Percentiles rank a stretch among this genome's conserved stretches.
Conservation (phyloP, 1,139 yeast species). For the Yamadazyma atmosphaerica region DNA sequence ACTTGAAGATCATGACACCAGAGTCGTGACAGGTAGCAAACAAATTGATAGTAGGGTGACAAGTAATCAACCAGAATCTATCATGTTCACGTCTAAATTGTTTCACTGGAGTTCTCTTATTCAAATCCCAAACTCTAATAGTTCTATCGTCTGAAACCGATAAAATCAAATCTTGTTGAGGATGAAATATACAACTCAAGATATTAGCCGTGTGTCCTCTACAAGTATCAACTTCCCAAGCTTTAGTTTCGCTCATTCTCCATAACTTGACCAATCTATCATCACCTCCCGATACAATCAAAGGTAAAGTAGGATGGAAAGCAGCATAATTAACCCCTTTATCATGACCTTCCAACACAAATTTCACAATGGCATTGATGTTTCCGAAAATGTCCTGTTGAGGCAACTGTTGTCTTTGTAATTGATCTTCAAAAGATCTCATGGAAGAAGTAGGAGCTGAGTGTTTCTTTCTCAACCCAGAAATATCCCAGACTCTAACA, state of each 20-base stretch:
- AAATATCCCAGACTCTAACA: constrained; percentile 98
- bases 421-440: constrained; percentile 75
- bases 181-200: constrained; percentile 87
- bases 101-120: constrained; percentile 89
- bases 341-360: constrained; percentile 96
- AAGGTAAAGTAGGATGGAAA: constrained; percentile 94
- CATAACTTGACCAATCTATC: constrained; percentile 93
- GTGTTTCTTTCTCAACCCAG: constrained; percentile 93
- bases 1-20: constrained; percentile 97
- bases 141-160: constrained; percentile 97
- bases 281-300: constrained; percentile 95
- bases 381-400: constrained; percentile 94
- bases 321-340: constrained; percentile 99
- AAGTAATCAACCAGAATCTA: constrained; percentile 89
- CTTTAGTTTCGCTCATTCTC: constrained; percentile 98
- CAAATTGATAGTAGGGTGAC: constrained; percentile 87
- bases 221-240: constrained; percentile 99
- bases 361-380: constrained; percentile 92
- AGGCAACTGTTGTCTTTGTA: constrained; percentile 68
- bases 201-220: constrained; percentile 97
- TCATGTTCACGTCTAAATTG: constrained; percentile 94
- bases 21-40: constrained; percentile 97
- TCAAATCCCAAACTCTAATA: constrained; percentile 96
- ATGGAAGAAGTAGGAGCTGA: constrained; percentile 69
- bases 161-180: constrained; percentile 86